Conservation (phyloP, 805 yeast species). For the Zygosaccharomyces rouxii region DNA sequence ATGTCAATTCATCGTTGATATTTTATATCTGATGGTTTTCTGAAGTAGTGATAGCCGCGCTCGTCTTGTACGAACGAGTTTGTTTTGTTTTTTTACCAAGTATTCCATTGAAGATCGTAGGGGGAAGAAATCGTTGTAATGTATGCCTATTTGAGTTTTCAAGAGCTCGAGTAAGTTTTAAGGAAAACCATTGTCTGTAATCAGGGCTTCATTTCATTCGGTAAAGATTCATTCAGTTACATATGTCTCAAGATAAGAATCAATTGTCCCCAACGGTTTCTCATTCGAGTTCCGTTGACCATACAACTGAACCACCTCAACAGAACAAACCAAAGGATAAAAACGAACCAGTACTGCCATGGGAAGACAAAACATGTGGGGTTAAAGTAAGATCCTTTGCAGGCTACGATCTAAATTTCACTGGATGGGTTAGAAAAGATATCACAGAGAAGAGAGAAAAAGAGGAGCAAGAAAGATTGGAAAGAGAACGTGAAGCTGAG, state of each 20-base stretch:
- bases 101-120: not conserved
- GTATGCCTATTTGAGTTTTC: not conserved
- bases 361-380: constrained; percentile 19
- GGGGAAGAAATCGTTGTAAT: not conserved
- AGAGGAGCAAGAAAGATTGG: not conserved
- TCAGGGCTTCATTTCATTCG: too few relatives aligned
- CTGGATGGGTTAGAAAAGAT: constrained; percentile 30
- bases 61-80: not conserved
- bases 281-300: constrained; percentile 1
- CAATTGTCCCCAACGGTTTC: constrained; percentile 8
- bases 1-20: too few relatives aligned
- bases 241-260: constrained; percentile 3
- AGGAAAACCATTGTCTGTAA: too few relatives aligned
- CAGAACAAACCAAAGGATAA: constrained; percentile 9
- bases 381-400: constrained; percentile 27
- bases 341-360: constrained; percentile 22
- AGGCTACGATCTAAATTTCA: constrained; percentile 26
- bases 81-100: not conserved
- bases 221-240: too few relatives aligned
- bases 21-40: too few relatives aligned
- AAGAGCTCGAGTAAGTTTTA: too few relatives aligned
- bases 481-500: constrained; percentile 1
- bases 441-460: constrained; percentile 7
- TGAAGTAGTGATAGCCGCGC: not conserved
- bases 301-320: constrained; percentile 3